Base-by-base conservation (phyloP, 345 rosid genomes). In the Rhizophora apiculata region DNA sequence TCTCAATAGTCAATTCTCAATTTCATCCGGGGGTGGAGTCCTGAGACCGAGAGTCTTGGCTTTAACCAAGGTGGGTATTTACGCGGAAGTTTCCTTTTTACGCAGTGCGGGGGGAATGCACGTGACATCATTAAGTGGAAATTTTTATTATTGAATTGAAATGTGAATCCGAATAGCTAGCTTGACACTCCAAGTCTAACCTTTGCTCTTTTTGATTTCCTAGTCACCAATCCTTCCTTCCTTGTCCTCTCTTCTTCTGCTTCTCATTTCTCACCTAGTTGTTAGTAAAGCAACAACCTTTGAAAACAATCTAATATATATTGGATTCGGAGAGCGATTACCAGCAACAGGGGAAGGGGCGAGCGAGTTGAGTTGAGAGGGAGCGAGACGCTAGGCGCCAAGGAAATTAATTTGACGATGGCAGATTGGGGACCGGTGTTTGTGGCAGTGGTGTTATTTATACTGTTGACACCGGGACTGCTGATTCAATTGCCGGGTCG, bases 361-460 rank as follows among this genome's bases (percentile, higher is more conserved):
- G 24, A 36, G 24, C 6, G 26, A 18, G 39, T 34, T 8, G 18
- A 22, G 29, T 19, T 19, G 20, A 7, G 32, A 61, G 10, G 3
- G 65, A 51, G 48, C 31, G 65, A 43, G 18, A 13, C 18, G 49
- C 15, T 43, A 43, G 18, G 18, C 49, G 49, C 49, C 4, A 13
- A 13, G 49, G 49, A 13, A 43, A 11, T 43, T 43, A 43, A 43
- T 11, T 43, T 43, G 13, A 58, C 29, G 31, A 92, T 90, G 96
- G 52, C 96, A 24, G 99, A 95, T 65, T 92, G 99, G 99, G 99
- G 99, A 11, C 92, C 98, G 0, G 96, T 92, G 29, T 88, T 95
- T 36, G 87, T 95, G 13, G 97, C 92, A 39, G 96, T 89, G 73
- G 79, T 89, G 75, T 87, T 95, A 0, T 95, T 90, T 75, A 80